Conservation (phyloP, 441 rosid genomes). For the Syzygium malaccense region DNA sequence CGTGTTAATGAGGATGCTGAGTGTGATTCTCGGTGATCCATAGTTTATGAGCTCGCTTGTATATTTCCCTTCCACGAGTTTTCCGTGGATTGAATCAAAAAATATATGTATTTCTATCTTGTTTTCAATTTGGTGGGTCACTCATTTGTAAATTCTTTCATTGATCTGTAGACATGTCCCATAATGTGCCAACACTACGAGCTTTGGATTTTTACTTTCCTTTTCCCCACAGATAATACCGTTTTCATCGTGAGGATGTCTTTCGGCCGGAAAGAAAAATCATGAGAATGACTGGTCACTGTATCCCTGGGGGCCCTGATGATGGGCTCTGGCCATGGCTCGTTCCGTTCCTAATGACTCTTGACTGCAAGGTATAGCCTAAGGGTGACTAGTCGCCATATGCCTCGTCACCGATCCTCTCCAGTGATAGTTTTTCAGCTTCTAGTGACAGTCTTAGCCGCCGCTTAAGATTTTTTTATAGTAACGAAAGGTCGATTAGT, state of each 20-base stretch:
- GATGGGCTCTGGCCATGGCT: neutral
- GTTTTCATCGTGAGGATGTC: no score
- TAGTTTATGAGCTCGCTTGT: neutral
- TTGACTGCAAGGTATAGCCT: neutral
- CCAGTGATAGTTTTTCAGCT: neutral
- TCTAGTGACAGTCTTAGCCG: neutral
- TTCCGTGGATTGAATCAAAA: neutral
- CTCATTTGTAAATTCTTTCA: neutral
- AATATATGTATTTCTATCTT: no score
- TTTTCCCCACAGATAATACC: no score
- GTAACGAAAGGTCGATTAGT: neutral
- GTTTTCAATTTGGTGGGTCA: no score
- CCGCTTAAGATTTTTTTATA: neutral
- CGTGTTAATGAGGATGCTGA: neutral
- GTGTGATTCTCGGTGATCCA: neutral
- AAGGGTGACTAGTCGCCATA: no score
- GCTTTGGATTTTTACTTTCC: neutral
- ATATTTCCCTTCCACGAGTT: neutral
- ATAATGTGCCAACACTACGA: neutral
- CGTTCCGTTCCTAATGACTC: neutral
- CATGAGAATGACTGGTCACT: no score
- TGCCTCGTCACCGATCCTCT: neutral
- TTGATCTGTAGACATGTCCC: neutral
- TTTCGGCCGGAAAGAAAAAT: no score
- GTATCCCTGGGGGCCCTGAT: neutral